Evolutionary conservation across 2,329 filamentous ascomycete genomes (phyloP), one percentile per base, ranked within the genome.

Genomic region (Zelopaecilomyces penicillatus): DNA sequence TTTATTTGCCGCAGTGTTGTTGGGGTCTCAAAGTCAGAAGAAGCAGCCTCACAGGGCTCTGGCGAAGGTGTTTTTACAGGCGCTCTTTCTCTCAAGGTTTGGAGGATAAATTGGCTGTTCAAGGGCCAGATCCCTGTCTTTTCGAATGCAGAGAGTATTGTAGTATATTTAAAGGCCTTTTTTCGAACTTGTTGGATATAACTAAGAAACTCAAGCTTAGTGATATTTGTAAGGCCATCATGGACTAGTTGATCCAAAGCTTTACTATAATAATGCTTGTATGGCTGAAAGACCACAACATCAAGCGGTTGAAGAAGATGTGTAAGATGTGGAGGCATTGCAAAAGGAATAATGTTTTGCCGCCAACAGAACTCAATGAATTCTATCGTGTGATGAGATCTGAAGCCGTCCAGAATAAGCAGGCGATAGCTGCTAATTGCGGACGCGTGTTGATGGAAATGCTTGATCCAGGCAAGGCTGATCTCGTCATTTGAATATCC

Each of bases 321-420:
- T 28, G 40, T 46, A 12, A 43, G 36, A 36, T 46, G 4, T 27
- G 12, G 37, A 28, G 37, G 37, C 11, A 30, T 6, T 11, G 8
- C 27, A 28, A 39, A 28, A 35, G 27, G 30, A 42, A 65, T 61
- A 51, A 69, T 66, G 37, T 65, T 61, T 40, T 65, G 48, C n/a
- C 58, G 41, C 40, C 54, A 55, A 48, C 51, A 69, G 48, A 56
- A 61, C 30, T 59, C 33, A n/a, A 48, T 39, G 29, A 49, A 49
- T 33, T 49, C 39, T 10, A 40, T 37, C 12, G 36, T 45, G 5
- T 48, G 35, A 37, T 45, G 46, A 8, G 38, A 42, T 10, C 42
- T 31, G 28, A 38, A 30, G 29, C 46, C 37, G 32, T 49, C 40
- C 27, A 49, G 35, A 29, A 49, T 45, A 33, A 45, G n/a, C 7